Percentiles rank a stretch among this genome's conserved stretches.
phyloP scores from a whole-genome alignment of 495 filamentous ascomycete genomes.

The Cladorrhinum samala region DNA sequence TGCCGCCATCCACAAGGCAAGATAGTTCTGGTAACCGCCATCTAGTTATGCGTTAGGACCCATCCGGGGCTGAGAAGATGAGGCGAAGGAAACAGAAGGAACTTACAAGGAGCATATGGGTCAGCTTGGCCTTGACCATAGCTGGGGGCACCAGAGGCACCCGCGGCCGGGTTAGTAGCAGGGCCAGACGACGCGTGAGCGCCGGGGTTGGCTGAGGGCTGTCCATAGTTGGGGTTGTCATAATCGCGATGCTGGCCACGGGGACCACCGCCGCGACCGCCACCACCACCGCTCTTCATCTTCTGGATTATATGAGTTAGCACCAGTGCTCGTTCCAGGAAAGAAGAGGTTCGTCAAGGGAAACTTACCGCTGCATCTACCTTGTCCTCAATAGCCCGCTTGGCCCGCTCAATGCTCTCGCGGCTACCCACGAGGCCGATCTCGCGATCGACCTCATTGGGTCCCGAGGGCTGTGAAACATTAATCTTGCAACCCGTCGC shows the following conservation, averaged over 20 bases:
- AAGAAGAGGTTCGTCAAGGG: constrained; percentile 7
- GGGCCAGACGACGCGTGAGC: constrained; percentile 16
- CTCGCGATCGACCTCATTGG: constrained; percentile 65
- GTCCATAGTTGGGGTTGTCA: constrained; percentile 38
- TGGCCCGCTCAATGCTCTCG: constrained; percentile 66
- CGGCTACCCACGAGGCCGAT: constrained; percentile 70
- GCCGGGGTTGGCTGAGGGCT: constrained; percentile 25
- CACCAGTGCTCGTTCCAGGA: background rate
- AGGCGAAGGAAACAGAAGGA: background rate
- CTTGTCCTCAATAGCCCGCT: constrained; percentile 75
- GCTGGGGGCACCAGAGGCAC: constrained; percentile 2
- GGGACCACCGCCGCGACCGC: constrained; percentile 37
- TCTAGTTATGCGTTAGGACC: constrained; percentile 17
- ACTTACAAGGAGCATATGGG: constrained; percentile 31
- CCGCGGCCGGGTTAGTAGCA: constrained; percentile 18
- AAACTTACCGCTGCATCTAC: constrained; percentile 70
- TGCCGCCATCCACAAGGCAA: constrained; percentile 27
- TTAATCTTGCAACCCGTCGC: constrained; percentile 84
- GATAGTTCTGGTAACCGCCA: constrained; percentile 30
- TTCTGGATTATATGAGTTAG: constrained; percentile 27
- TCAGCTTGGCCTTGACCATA: constrained; percentile 14
- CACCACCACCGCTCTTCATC: constrained; percentile 47
- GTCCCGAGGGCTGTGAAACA: constrained; percentile 64
- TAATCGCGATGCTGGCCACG: constrained; percentile 40
- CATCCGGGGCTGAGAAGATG: background rate